Evolutionary conservation across 306 rosid species (phyloP), one percentile per base, ranked within the genome.

Genomic region (Vachellia pachyceras): DNA sequence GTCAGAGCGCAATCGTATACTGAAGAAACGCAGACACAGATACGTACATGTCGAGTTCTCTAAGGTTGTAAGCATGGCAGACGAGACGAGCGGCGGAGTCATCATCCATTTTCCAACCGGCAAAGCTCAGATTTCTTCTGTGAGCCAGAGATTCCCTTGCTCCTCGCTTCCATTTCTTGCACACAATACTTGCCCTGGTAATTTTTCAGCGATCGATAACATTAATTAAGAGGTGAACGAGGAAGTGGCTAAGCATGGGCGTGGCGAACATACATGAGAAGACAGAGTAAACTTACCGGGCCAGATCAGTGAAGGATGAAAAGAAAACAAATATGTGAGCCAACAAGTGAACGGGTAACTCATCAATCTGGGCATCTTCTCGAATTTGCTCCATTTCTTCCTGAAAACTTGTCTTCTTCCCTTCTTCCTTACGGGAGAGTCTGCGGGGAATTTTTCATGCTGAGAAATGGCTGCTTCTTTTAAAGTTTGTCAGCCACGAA

Each of bases 31-130:
- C 10, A 57, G 23, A 57, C 6, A 20, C 2, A 20, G 11, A 11
- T 9, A 57, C 83, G 37, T 74, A 90, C 98, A 93, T 93, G 79
- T 93, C 91, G 12, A 95, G 92, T 69, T 89, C 89, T 69, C 63
- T 91, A 85, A 95, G 94, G 81, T 87, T 88, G 86, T 91, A 90
- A 23, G 99, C 98, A 81, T 79, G 84, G 73, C 77, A 87, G 87
- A 95, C 92, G 9, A 93, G 83, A 81, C 98, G 96, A 75, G 96
- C 89, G 0, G 91, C 89, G 83, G 98, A 91, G 45, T 93, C 91
- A 83, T 95, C 98, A 49, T 95, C 98, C 99, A 95, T 95, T 73
- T 86, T 90, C 92, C 92, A 89, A 81, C 96, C 97, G 14, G 94
- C 94, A 86, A 95, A 91, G 83, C 94, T 90, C 66, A 95, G 80